Evolutionary conservation across 805 yeast genomes (phyloP).

Genomic region (Cyberlindnera euphorbiiphila): DNA sequence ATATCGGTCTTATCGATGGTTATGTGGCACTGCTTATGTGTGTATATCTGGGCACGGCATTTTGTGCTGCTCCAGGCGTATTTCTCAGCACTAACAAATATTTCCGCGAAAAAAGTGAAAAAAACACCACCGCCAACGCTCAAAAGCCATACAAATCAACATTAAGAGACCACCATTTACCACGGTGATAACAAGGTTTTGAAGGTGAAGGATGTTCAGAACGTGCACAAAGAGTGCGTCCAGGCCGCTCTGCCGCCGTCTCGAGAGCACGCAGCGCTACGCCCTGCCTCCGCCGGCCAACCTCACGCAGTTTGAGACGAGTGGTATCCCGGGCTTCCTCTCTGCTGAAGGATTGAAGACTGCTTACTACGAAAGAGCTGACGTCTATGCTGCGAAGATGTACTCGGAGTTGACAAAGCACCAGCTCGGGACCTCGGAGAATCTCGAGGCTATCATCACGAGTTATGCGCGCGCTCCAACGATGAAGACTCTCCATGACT

Average conservation of each 20-base stretch:
- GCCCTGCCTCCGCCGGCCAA: slow-evolving; percentile 11
- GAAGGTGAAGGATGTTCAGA: too few relatives aligned
- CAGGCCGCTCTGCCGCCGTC: slow-evolving; percentile 6
- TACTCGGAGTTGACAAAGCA: slow-evolving; percentile 4
- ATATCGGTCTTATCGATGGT: slow-evolving; percentile 1
- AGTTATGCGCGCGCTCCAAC: slow-evolving; percentile 28
- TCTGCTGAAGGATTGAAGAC: slow-evolving; percentile 44
- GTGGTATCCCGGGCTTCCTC: slow-evolving; percentile 48
- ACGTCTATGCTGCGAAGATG: slow-evolving; percentile 28
- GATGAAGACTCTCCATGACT: slow-evolving; percentile 33
- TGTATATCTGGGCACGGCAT: slow-evolving; percentile 5
- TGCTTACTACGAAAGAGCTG: slow-evolving; percentile 47
- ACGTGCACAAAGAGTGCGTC: too few relatives aligned
- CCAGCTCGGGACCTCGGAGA: slow-evolving; percentile 10
- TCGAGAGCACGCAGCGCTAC: slow-evolving; percentile 3
- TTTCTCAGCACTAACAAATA: slow-evolving; percentile 19
- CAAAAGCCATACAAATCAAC: neutral
- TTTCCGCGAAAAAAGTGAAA: slow-evolving; percentile 13
- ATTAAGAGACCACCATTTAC: too few relatives aligned
- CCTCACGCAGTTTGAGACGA: slow-evolving; percentile 18
- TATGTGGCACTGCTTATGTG: neutral
- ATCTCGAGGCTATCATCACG: slow-evolving; percentile 23
- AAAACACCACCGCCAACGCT: neutral
- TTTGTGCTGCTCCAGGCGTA: slow-evolving; percentile 11
- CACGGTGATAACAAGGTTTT: too few relatives aligned